Base-by-base conservation (phyloP, 441 rosid species). In the Adansonia rubrostipa region DNA sequence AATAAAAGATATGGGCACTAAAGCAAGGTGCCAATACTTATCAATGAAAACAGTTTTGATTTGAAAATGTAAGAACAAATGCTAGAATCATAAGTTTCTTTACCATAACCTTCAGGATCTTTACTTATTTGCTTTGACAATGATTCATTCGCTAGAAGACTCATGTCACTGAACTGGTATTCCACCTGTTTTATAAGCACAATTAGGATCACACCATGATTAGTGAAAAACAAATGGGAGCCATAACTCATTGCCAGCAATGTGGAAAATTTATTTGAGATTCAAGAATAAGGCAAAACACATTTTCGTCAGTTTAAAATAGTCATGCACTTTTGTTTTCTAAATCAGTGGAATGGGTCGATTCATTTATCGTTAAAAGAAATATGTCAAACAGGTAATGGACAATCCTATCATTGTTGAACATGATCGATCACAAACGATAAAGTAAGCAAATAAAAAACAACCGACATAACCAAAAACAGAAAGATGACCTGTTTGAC, bases 41-140 rank as follows among this genome's bases (percentile, higher is more conserved):
- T 19, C 13, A 58, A 48, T n/a, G 33, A 9, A 45, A 36, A 42
- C 40, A 9, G 13, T 76, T 42, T 78, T 20, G 66, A 57, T 48
- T 63, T 64, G 48, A 51, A 76, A 75, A 60, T 0, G 56, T 15
- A 28, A 28, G 75, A 48, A 40, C 28, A 20, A 17, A 14, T 57
- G 69, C 24, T 53, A 42, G 5, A 71, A 8, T 13, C 22, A 79
- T 1, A 74, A 28, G 47, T 71, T 71, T 64, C 11, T 93, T 88
- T 87, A 96, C 98, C 98, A 75, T 87, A 96, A 60, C 98, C 98
- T 87, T 94, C 98, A n/a, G 88, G 90, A 48, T 96, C 98, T 90
- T 92, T 92, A 78, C 75, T 87, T 68, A 91, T 85, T 53, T 91
- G 96, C 83, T 89, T 94, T 44, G 96, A 89, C 82, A 96, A 84